These are phyloP conservation scores for Amaranthus cruentus DNA, from an alignment of 148 eudicot genomes.

Conservation along the genomic window DNA sequence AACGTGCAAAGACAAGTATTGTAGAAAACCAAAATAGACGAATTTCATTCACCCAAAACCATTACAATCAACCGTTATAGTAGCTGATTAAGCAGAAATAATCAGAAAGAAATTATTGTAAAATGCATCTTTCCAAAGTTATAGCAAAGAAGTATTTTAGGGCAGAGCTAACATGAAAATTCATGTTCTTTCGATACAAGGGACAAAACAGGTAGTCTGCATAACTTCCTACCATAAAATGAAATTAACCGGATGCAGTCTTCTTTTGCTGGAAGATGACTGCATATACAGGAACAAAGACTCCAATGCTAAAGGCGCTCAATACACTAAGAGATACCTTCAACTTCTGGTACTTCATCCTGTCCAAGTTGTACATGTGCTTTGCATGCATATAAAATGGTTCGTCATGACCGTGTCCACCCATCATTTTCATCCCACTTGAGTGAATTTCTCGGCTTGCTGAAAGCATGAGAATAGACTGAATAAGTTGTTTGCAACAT, in stretches of 20 bases:
- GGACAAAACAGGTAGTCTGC: constrained; percentile 3
- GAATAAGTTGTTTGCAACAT: neutral
- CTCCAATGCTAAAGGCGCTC: constrained; percentile 71
- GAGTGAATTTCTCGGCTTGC: constrained; percentile 54
- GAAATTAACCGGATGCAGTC: constrained; percentile 57
- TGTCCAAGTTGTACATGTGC: constrained; percentile 99
- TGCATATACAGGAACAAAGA: constrained; percentile 68
- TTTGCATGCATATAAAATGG: constrained; percentile 77
- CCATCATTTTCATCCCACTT: constrained; percentile 75
- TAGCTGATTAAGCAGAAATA: constrained; percentile 12
- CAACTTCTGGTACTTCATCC: constrained; percentile 72
- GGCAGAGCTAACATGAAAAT: constrained; percentile 11
- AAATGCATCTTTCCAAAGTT: constrained; percentile 13
- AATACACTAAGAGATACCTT: constrained; percentile 59
- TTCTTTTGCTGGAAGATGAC: constrained; percentile 91
- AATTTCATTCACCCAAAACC: constrained; percentile 2
- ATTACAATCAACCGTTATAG: neutral
- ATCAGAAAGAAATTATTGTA: constrained; percentile 19
- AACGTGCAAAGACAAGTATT: no score
- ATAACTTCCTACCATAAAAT: constrained; percentile 7
- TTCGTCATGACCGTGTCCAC: constrained; percentile 79
- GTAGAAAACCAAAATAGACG: neutral
- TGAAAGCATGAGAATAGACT: constrained; percentile 16
- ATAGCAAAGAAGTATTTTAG: constrained; percentile 13
- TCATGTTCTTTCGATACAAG: constrained; percentile 17